Evolutionary conservation across 2,329 filamentous ascomycete species (phyloP).

Genomic region (Aspergillus pseudoviridinutans): DNA sequence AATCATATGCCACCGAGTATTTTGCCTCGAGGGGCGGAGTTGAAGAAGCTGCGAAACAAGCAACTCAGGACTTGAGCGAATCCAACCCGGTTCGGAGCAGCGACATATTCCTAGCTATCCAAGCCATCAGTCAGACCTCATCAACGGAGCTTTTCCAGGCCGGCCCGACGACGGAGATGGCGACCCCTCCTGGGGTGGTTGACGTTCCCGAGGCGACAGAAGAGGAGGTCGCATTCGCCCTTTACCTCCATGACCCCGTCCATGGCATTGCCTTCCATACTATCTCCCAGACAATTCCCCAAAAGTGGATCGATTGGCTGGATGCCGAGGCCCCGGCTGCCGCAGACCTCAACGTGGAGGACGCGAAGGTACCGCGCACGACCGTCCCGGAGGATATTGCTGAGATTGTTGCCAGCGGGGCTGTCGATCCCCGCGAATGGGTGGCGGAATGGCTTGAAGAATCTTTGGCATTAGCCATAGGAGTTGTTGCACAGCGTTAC

Average conservation of each 20-base stretch:
- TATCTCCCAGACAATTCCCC: slow-evolving; percentile 76
- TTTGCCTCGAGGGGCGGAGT: slow-evolving; percentile 74
- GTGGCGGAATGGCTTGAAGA: slow-evolving; percentile 97
- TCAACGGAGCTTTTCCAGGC: slow-evolving; percentile 66
- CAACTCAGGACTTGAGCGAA: slow-evolving; percentile 74
- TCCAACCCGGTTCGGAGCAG: slow-evolving; percentile 86
- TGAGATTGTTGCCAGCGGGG: slow-evolving; percentile 70
- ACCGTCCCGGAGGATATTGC: slow-evolving; percentile 74
- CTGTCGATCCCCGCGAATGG: slow-evolving; percentile 93
- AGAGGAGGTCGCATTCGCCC: slow-evolving; percentile 70
- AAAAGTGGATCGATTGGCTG: slow-evolving; percentile 86
- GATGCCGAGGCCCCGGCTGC: slow-evolving; percentile 59
- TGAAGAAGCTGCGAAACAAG: slow-evolving; percentile 73
- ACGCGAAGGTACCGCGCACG: slow-evolving; percentile 26
- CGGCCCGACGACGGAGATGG: slow-evolving; percentile 44
- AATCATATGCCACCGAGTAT: slow-evolving; percentile 82
- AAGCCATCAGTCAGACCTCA: slow-evolving; percentile 68
- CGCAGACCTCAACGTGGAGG: slow-evolving; percentile 36
- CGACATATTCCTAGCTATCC: slow-evolving; percentile 93
- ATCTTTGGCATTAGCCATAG: slow-evolving; percentile 69
- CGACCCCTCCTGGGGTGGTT: slow-evolving; percentile 28
- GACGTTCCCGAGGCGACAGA: slow-evolving; percentile 34
- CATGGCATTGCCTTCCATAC: slow-evolving; percentile 85
- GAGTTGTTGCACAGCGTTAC: slow-evolving; percentile 88
- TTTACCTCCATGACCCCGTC: slow-evolving; percentile 79